Base-by-base conservation (phyloP, 257 asterid species). In the Solanum sejunctum region DNA sequence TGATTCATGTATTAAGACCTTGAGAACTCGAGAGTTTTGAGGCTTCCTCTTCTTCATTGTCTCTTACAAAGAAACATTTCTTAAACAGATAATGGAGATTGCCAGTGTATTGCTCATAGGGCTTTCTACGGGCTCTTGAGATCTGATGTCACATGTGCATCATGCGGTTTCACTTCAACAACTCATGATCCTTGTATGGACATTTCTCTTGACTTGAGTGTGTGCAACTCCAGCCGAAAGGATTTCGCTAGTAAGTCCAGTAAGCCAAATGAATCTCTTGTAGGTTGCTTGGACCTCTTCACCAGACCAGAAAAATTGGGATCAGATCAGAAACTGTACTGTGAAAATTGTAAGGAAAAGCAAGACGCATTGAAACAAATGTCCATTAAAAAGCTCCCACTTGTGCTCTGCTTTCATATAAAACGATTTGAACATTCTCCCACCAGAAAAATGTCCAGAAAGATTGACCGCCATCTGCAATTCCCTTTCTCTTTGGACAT, bases 81-180 rank as follows among this genome's bases (percentile, higher is more conserved):
- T 85, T 85, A 47, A 88, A 85, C 94, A 95, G 98, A 93, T 88
- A 88, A 88, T 87, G 95, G 93, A 85, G 97, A 93, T 55, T 95
- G 98, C 83, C 61, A 23, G 20, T 95, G 98, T 87, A 91, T 95
- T 86, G 97, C 98, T 80, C 98, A 93, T 85, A 93, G 95, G 17
- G 90, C 93, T 78, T 95, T 95, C 85, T 93, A 95, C 32, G 98
- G 98, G 83, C 90, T 90, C 89, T 89, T 95, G 73, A 91, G 98
- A 88, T 95, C 98, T 26, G 98, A 95, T 71, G 97, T 93, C 85
- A 93, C 92, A 91, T 95, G 98, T 87, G 86, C 96, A 54, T 92
- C 95, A 72, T 95, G 98, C 83, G 98, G 98, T 51, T 95, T 92
- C 90, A 93, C 98, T 49, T 95, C 98, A n/a, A 93, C 98, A 39